Evolutionary conservation across 108 stramenopile species (phyloP), one percentile per base, ranked within the genome.

Genomic region (Fragilariopsis cylindrus): DNA sequence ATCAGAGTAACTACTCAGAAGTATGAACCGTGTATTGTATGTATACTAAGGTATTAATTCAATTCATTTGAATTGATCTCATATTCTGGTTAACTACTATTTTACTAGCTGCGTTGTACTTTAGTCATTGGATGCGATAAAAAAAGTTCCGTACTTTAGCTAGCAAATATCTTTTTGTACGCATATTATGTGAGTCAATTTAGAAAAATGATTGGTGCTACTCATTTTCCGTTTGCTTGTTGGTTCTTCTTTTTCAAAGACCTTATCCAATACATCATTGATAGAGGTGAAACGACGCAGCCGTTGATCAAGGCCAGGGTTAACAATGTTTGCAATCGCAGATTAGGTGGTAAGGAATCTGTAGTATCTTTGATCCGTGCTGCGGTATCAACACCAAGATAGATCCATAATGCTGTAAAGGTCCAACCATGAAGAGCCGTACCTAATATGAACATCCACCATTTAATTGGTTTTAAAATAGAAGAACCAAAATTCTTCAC

Each of bases 331-430:
- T 79, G 63, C 62, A 85, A 48, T 45, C 9, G 48, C 8, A 53
- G n/a, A 16, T 67, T 63, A 3, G 53, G 65, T 45, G 72, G 68
- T 30, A 69, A 19, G 47, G 49, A 15, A 44, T 48, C 58, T 12
- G 57, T 15, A 16, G 76, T 19, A 67, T 77, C 57, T 44, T 71
- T 52, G 48, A 79, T 48, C 55, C 79, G 66, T 47, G 48, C 50
- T 3, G 89, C 88, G 21, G 89, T 82, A 55, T 94, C 90, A 21
- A 81, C 80, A 2, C 90, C 93, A 63, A 92, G 64, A 57, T 69
- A 87, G 5, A 86, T 89, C 93, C 93, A 94, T 15, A 94, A 66
- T 6, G 75, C 58, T 9, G 93, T 88, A 69, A 89, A 94, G 9
- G 88, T 77, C 66, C 82, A 78, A 18, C 90, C 90, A 77, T 94